Percentiles rank a stretch among this genome's conserved stretches.
These are phyloP conservation scores for Penicillium sp. DNA, from an alignment of 2,329 filamentous ascomycete species.

Conservation along the genomic window DNA sequence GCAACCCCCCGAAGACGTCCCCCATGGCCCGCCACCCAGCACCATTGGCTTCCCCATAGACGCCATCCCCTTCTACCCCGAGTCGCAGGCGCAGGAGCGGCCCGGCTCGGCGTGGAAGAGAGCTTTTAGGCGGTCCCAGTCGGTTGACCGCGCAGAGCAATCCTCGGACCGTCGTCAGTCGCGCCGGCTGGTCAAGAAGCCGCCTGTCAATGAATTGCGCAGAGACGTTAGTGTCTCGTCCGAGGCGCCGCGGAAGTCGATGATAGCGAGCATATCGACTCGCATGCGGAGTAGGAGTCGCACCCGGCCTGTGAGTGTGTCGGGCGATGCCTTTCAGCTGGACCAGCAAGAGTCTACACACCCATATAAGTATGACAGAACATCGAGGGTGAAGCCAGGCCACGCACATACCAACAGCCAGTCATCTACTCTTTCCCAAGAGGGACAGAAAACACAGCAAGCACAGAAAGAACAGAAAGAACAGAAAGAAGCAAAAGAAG, in stretches of 20 bases:
- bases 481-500: not conserved
- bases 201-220: conserved; percentile 26
- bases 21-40: conserved; percentile 4
- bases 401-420: conserved; percentile 22
- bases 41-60: conserved; percentile 10
- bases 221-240: conserved; percentile 28
- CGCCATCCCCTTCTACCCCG: not conserved
- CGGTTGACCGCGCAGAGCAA: conserved; percentile 5
- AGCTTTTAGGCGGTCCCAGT: conserved; percentile 15
- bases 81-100: conserved; percentile 7
- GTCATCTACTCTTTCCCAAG: conserved; percentile 11
- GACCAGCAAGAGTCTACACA: not conserved
- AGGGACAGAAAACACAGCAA: not conserved
- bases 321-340: too few relatives aligned
- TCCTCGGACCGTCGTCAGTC: conserved; percentile 20
- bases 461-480: not conserved
- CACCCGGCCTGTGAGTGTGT: conserved; percentile 7
- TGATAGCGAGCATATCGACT: conserved; percentile 19
- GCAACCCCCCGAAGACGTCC: not conserved
- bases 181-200: conserved; percentile 34
- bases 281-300: conserved; percentile 9
- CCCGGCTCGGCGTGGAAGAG: conserved; percentile 21
- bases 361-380: conserved; percentile 1
- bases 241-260: conserved; percentile 21
- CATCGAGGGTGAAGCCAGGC: not conserved